These are phyloP conservation scores for Ceratobasidium sp. DNA, from an alignment of 1,284 basidiomycete genomes.

Conservation along the genomic window DNA sequence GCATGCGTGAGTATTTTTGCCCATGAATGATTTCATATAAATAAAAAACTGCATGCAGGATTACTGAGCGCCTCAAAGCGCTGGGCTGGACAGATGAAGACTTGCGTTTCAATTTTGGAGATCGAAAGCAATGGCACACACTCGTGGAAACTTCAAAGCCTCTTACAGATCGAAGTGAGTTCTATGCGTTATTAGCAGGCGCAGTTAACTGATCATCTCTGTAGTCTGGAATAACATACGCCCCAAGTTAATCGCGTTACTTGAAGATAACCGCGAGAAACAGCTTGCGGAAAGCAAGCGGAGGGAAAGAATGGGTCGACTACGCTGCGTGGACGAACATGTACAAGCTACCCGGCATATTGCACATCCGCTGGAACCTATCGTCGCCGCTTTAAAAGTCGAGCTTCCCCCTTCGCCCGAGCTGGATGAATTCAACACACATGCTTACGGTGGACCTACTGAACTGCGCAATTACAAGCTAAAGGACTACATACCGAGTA, in stretches of 20 bases:
- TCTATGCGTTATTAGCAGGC: no score
- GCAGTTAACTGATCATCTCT: no score
- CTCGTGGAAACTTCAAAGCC: background rate
- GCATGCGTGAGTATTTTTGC: background rate
- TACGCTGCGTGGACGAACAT: background rate
- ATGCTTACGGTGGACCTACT: no score
- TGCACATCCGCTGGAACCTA: background rate
- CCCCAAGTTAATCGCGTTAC: constrained; percentile 2
- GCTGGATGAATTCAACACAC: no score
- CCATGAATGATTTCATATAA: background rate
- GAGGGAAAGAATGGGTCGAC: background rate
- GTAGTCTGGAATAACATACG: constrained; percentile 32
- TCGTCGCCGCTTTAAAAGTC: background rate
- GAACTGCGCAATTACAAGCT: no score
- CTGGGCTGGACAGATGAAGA: constrained; percentile 24
- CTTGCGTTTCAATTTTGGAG: background rate
- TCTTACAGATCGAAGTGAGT: background rate
- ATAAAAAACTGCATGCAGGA: background rate
- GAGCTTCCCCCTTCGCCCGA: background rate
- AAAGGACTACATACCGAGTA: background rate
- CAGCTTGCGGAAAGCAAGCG: background rate
- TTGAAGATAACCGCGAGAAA: constrained; percentile 21
- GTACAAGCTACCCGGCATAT: background rate
- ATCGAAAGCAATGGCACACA: background rate
- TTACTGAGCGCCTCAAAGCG: background rate